Percentiles rank a stretch among this genome's conserved stretches.
Conservation (phyloP, 108 stramenopile genomes). For the Stephanodiscus minutulus region DNA sequence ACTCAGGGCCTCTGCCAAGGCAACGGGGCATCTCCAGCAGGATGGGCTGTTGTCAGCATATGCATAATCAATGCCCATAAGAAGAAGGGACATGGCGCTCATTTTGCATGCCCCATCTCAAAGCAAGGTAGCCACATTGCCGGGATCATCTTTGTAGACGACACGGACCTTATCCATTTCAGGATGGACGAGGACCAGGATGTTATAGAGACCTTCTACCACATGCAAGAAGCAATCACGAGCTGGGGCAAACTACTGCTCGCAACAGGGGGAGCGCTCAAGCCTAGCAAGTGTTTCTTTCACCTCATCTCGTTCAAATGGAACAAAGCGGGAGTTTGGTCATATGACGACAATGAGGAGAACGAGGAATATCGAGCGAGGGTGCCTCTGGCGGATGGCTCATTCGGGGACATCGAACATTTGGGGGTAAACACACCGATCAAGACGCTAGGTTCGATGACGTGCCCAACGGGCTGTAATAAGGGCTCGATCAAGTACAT, state of each 20-base stretch:
- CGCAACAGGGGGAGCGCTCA: not conserved
- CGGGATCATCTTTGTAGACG: no score
- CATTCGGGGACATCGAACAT: not conserved
- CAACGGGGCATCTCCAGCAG: not conserved
- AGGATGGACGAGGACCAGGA: not conserved
- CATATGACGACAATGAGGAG: not conserved
- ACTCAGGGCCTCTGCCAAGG: conserved; percentile 7
- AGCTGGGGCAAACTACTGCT: conserved; percentile 12
- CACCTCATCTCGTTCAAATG: conserved; percentile 7
- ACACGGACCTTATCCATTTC: not conserved
- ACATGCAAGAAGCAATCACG: not conserved
- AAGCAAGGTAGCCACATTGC: not conserved
- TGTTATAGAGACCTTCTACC: not conserved
- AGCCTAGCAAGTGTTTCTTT: not conserved
- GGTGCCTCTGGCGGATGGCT: conserved; percentile 5
- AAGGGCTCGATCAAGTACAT: not conserved
- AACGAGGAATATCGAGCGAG: not conserved
- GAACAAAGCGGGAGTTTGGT: not conserved
- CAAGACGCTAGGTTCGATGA: conserved; percentile 1
- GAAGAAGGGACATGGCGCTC: no score
- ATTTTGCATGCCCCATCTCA: no score
- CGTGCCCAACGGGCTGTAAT: not conserved
- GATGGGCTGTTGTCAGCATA: no score
- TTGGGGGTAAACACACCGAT: not conserved
- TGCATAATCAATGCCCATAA: no score